Percentiles rank a stretch among this genome's conserved stretches.
Conservation (phyloP, 148 eudicot species). For the Beta vulgaris region DNA sequence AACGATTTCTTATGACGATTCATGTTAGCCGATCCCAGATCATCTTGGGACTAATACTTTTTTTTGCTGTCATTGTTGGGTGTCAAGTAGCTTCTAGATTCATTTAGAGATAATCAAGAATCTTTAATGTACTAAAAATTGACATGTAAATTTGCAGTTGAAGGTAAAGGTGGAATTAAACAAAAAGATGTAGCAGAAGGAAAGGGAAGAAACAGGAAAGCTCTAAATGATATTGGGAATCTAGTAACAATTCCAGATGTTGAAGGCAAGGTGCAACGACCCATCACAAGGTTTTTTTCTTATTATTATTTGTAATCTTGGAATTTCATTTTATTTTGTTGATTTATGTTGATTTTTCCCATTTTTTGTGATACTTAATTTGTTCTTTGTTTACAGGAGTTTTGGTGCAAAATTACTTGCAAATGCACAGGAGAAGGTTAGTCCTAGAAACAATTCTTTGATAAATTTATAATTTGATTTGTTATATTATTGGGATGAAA, state of each 20-base stretch:
- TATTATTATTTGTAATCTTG: too few species aligned
- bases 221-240: slow-evolving; percentile 71
- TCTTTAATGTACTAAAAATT: background rate
- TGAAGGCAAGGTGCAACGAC: slow-evolving; percentile 52
- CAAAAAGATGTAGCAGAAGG: slow-evolving; percentile 55
- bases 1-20: too few species aligned
- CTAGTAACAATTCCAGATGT: slow-evolving; percentile 31
- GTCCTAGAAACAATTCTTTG: background rate
- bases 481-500: background rate
- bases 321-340: background rate
- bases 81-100: too few species aligned
- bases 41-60: too few species aligned
- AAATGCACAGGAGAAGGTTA: slow-evolving; percentile 57
- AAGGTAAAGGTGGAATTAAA: slow-evolving; percentile 42
- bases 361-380: too few species aligned
- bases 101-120: background rate
- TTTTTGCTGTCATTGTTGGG: too few species aligned
- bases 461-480: background rate
- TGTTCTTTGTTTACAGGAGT: slow-evolving; percentile 38
- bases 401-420: slow-evolving; percentile 61
- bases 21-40: too few species aligned
- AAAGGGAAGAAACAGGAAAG: slow-evolving; percentile 51
- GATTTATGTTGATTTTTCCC: background rate
- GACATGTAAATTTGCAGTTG: slow-evolving; percentile 23
- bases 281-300: slow-evolving; percentile 46